A percentile compares a stretch with the other conserved stretches of the same genome.
Conservation (phyloP, 371 early-diverging fungal species). For the Encephalitozoon hellem region DNA sequence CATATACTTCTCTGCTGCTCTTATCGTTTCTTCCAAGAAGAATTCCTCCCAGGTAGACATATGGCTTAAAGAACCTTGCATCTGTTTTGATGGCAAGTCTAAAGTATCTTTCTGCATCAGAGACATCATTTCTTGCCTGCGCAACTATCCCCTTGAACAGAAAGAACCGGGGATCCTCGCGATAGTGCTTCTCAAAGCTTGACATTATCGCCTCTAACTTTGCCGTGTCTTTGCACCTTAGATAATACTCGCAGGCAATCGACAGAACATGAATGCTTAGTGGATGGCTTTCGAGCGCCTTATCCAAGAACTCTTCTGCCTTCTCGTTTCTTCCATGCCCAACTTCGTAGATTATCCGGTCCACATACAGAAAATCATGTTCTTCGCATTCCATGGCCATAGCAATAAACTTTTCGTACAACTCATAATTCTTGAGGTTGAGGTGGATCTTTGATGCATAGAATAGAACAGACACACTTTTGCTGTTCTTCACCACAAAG, state of each 20-base stretch:
- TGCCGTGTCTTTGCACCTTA: not conserved
- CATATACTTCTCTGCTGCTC: not conserved
- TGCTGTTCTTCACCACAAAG: conserved; percentile 1
- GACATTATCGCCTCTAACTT: not conserved
- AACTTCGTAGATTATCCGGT: conserved; percentile 7
- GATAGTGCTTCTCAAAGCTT: not conserved
- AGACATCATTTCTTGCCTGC: not conserved
- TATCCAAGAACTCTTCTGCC: not conserved
- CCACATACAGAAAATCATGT: conserved; percentile 1
- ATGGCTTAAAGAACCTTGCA: conserved; percentile 14
- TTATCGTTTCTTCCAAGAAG: conserved; percentile 7
- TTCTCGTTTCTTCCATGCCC: not conserved
- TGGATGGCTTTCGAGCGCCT: not conserved
- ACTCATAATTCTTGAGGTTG: not conserved
- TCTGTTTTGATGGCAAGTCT: not conserved
- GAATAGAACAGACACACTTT: not conserved
- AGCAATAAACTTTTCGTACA: not conserved
- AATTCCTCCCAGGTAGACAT: conserved; percentile 25
- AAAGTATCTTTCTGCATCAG: not conserved
- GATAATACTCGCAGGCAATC: conserved; percentile 13
- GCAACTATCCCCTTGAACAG: not conserved
- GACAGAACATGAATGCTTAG: not conserved
- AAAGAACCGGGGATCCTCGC: not conserved
- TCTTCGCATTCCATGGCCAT: not conserved
- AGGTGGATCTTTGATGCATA: conserved; percentile 5